A percentile compares a stretch with the other conserved stretches of the same genome.
Evolutionary conservation across 805 yeast species (phyloP).

Genomic region (Yamadazyma paraphyllophila): DNA sequence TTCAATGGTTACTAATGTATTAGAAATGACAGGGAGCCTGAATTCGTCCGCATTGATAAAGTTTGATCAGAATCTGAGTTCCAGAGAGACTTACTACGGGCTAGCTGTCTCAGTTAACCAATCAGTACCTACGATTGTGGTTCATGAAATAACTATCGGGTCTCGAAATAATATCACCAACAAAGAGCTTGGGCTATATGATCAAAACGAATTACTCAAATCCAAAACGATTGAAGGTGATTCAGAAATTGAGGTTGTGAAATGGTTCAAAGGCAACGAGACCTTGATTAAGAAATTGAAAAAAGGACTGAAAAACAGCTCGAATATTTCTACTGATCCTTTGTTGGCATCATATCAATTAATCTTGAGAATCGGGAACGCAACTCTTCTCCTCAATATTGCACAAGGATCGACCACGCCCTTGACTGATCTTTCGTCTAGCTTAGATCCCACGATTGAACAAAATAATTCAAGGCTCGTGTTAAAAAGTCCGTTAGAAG

Average conservation of each 20-base stretch:
- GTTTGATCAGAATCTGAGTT: constrained; percentile 7
- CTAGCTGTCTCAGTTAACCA: background rate
- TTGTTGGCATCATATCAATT: constrained; percentile 16
- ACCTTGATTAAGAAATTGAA: background rate
- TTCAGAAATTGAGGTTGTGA: constrained; percentile 13
- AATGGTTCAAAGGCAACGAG: constrained; percentile 15
- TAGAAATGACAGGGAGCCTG: background rate
- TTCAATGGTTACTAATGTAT: constrained; percentile 7
- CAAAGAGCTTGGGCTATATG: constrained; percentile 19
- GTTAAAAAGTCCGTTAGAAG: constrained; percentile 8
- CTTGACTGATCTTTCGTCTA: constrained; percentile 9
- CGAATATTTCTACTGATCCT: constrained; percentile 7
- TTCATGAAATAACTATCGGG: constrained; percentile 15
- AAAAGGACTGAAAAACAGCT: constrained; percentile 5
- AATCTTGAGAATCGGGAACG: constrained; percentile 16
- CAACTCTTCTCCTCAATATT: constrained; percentile 16
- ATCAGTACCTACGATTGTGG: constrained; percentile 11
- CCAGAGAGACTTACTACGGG: too few species aligned
- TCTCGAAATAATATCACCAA: constrained; percentile 8
- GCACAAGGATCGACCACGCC: constrained; percentile 14
- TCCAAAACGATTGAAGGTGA: constrained; percentile 1
- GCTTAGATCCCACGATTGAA: constrained; percentile 4
- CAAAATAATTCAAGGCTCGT: constrained; percentile 6
- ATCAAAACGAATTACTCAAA: constrained; percentile 14
- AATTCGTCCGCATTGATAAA: constrained; percentile 15